Conservation (phyloP, 768 basidiomycete species). For the Coprinopsis cinerea region DNA sequence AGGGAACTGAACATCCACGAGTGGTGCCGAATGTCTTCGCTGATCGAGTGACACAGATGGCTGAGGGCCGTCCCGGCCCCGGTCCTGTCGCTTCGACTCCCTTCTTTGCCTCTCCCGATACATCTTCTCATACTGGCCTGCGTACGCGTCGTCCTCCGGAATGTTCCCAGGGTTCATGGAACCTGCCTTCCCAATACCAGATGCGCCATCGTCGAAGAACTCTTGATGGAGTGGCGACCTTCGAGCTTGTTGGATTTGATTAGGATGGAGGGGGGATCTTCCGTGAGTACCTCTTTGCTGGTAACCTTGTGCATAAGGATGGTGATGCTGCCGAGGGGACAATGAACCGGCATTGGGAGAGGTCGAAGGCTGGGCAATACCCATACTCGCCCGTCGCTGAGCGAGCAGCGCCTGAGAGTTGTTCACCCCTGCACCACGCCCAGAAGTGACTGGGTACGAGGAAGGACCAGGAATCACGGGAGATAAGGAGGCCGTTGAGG, state of each 20-base stretch:
- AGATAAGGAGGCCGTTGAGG: not conserved
- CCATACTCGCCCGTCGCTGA: not conserved
- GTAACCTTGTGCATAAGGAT: not conserved
- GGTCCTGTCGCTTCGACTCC: not conserved
- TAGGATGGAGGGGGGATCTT: not conserved
- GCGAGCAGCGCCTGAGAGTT: not conserved
- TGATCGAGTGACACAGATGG: not conserved
- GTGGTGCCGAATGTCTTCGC: conserved; percentile 1
- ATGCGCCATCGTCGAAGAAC: not conserved
- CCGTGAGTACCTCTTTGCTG: not conserved
- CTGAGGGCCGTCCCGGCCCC: not conserved
- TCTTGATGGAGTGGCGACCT: conserved; percentile 6
- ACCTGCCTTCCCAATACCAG: not conserved
- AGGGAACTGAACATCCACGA: not conserved
- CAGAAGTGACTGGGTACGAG: not conserved
- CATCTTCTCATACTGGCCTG: conserved; percentile 3
- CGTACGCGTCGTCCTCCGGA: conserved; percentile 1
- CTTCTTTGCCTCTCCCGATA: not conserved
- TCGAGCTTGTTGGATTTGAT: conserved; percentile 2
- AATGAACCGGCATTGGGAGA: not conserved
- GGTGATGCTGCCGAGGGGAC: not conserved
- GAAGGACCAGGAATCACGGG: not conserved
- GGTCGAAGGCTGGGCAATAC: not conserved
- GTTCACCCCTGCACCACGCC: not conserved
- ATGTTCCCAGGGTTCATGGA: conserved; percentile 1